A percentile compares a stretch with the other conserved stretches of the same genome.
These are phyloP conservation scores for Kluyveromyces aestuarii DNA, from an alignment of 805 yeast species.

Conservation along the genomic window DNA sequence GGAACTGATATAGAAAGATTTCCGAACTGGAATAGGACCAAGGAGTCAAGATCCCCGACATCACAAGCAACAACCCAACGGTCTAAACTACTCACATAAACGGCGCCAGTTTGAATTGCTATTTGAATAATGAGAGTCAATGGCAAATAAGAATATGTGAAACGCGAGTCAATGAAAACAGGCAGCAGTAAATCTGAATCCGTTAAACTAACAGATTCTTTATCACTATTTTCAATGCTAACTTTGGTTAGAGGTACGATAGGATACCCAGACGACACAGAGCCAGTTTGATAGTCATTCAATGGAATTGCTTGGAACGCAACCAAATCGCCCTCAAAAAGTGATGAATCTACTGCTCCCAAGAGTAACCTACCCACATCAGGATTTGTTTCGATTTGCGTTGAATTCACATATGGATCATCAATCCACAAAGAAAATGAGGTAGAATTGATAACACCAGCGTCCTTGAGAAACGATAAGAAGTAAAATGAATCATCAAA, in stretches of 20 bases:
- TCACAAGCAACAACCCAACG: slow-evolving; percentile 60
- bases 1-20: slow-evolving; percentile 43
- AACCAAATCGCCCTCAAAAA: slow-evolving; percentile 39
- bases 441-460: slow-evolving; percentile 27
- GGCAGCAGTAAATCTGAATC: slow-evolving; percentile 36
- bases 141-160: slow-evolving; percentile 44
- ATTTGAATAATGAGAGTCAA: slow-evolving; percentile 45
- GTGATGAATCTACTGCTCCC: slow-evolving; percentile 48
- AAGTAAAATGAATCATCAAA: slow-evolving; percentile 23
- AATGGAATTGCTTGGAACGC: slow-evolving; percentile 43
- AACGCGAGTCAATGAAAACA: slow-evolving; percentile 50
- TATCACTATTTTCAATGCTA: slow-evolving; percentile 36
- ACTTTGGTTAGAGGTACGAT: slow-evolving; percentile 40
- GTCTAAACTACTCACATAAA: slow-evolving; percentile 36
- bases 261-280: slow-evolving; percentile 30
- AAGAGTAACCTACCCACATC: slow-evolving; percentile 35
- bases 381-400: slow-evolving; percentile 2
- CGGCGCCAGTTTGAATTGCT: slow-evolving; percentile 64
- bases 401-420: background rate
- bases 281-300: slow-evolving; percentile 11
- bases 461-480: slow-evolving; percentile 26
- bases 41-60: slow-evolving; percentile 39
- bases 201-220: slow-evolving; percentile 29
- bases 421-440: slow-evolving; percentile 38
- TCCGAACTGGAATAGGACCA: slow-evolving; percentile 45